Evolutionary conservation across 805 yeast genomes (phyloP), one percentile per base, ranked within the genome.

Genomic region (Lachancea fermentati): DNA sequence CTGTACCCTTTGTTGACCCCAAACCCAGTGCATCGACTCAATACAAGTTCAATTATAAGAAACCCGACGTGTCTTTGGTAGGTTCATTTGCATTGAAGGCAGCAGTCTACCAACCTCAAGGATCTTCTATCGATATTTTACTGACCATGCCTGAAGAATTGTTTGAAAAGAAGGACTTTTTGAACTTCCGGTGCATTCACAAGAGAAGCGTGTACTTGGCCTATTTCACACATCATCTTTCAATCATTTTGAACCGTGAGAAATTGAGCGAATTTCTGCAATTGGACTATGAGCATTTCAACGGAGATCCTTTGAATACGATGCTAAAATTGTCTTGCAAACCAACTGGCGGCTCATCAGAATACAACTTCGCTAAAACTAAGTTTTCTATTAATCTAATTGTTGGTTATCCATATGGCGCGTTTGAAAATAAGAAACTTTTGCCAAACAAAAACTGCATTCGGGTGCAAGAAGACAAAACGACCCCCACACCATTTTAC

Each of bases 31-130:
- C 60, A 3, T 76, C 75, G 42, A 71, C 81, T 34, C 81, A 85
- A 52, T 86, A 85, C 63, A 76, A 76, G 47, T 81, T 91, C 50
- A 72, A 77, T 16, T 89, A 76, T 58, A 61, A 65, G 34, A 68
- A 78, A 12, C 98, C 97, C 0, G 74, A 73, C 41, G 78, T 91
- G 11, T 77, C 88, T 6, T 71, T 93, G 30, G 82, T 86, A 6
- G 97, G 98, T 1, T 79, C 95, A 5, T 91, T 86, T 67, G 93
- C 96, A 3, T 68, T 91, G 48, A 86, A 86, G 52, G 79, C 95
- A 0, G 87, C 84, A 2, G 81, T 85, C 17, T 72, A 77, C 34
- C 74, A 74, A 46, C 80, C 81, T 18, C 69, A 71, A 32, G 83
- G 85, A 0, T 69, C 78, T 58, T 67, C 85, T 4, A 75, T 91